phyloP scores from a whole-genome alignment of 2,329 filamentous ascomycete species.

The Plectosphaerella sp. region DNA sequence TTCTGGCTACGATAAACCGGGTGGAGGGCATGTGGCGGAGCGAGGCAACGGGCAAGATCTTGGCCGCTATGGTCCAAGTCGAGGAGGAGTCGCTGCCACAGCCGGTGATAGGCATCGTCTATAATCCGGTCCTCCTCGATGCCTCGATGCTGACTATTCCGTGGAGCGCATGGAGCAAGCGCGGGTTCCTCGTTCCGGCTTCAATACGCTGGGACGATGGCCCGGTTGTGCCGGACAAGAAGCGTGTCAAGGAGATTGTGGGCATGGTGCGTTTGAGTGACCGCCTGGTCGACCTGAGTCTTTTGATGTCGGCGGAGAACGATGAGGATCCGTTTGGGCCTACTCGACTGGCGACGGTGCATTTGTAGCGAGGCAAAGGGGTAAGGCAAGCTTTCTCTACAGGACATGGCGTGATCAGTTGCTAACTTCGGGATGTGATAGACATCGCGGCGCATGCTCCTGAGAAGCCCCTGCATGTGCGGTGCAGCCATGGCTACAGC shows the following conservation, averaged over 20 bases:
- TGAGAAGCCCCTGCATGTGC: too few relatives aligned
- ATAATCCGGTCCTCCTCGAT: background rate
- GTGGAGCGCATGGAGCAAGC: background rate
- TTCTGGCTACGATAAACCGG: constrained; percentile 14
- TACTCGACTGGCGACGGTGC: background rate
- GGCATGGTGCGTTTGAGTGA: background rate
- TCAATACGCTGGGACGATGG: constrained; percentile 16
- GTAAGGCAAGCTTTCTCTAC: too few relatives aligned
- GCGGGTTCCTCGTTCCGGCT: background rate
- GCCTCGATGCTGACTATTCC: background rate
- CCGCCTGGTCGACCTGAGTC: background rate
- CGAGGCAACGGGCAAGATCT: constrained; percentile 11
- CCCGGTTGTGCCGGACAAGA: constrained; percentile 12
- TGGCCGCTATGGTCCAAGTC: constrained; percentile 8
- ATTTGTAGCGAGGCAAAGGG: background rate
- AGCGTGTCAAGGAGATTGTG: constrained; percentile 16
- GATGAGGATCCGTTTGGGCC: background rate
- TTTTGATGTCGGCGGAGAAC: background rate
- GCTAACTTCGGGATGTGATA: too few relatives aligned
- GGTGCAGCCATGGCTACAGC: too few relatives aligned
- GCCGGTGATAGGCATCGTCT: background rate
- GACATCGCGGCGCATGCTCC: too few relatives aligned
- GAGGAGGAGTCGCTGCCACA: background rate
- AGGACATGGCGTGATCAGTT: too few relatives aligned
- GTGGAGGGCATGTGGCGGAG: constrained; percentile 23